A percentile compares a stretch with the other conserved stretches of the same genome.
Conservation (phyloP, 2,329 filamentous ascomycete genomes). For the Thelonectria blattea region DNA sequence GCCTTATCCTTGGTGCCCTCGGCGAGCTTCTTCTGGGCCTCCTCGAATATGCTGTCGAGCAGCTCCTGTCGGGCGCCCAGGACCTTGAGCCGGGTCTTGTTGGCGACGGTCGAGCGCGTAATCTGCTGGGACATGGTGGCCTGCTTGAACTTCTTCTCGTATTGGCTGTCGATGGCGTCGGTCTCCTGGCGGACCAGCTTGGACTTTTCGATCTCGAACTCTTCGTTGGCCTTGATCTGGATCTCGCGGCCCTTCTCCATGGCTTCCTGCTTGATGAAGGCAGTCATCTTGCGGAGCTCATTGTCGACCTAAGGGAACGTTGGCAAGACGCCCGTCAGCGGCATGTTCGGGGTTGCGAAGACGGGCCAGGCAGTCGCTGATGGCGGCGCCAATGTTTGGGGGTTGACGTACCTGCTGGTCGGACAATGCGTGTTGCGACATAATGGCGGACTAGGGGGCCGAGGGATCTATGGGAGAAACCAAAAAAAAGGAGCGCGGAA, state of each 20-base stretch:
- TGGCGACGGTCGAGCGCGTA: constrained; percentile 92
- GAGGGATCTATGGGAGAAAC: constrained; percentile 19
- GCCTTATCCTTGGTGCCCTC: constrained; percentile 69
- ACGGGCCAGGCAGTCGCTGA: constrained; percentile 10
- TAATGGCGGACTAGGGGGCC: constrained; percentile 55
- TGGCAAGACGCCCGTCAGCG: constrained; percentile 27
- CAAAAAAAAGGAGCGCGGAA: constrained; percentile 1
- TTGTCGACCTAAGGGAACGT: constrained; percentile 79
- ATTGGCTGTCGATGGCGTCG: constrained; percentile 85
- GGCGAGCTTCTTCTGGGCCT: constrained; percentile 74
- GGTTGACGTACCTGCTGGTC: constrained; percentile 82
- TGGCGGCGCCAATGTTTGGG: constrained; percentile 28
- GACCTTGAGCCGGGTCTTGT: constrained; percentile 92
- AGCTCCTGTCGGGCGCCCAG: constrained; percentile 88
- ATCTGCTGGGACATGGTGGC: constrained; percentile 99
- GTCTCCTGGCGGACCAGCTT: constrained; percentile 98
- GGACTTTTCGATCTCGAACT: constrained; percentile 98
- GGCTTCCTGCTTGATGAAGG: constrained; percentile 99
- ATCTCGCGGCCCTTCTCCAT: constrained; percentile 97
- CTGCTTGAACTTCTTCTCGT: constrained; percentile 99
- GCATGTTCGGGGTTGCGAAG: constrained; percentile 4
- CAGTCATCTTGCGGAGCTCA: constrained; percentile 99
- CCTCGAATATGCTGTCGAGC: constrained; percentile 87
- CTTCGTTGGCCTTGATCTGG: constrained; percentile 96
- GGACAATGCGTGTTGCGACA: constrained; percentile 97